Evolutionary conservation across 1,284 basidiomycete genomes (phyloP).

Genomic region (Microbotryum scabiosae): DNA sequence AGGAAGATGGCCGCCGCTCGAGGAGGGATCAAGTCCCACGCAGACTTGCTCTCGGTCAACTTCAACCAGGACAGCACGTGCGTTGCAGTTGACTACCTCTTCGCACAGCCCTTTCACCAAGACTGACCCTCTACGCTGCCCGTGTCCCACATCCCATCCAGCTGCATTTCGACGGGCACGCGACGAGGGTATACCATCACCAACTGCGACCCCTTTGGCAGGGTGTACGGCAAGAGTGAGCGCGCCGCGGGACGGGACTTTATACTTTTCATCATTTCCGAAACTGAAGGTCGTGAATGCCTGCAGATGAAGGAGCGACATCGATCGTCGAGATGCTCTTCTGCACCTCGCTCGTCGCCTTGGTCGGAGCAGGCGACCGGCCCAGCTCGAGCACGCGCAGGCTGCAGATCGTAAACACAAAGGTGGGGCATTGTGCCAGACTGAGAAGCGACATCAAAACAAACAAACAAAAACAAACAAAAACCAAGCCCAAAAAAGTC

Average conservation of each 20-base stretch:
- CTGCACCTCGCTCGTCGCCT: slow-evolving; percentile 91
- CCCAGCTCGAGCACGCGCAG: slow-evolving; percentile 62
- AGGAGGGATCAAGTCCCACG: slow-evolving; percentile 30
- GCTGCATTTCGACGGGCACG: slow-evolving; percentile 89
- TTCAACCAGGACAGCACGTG: slow-evolving; percentile 37
- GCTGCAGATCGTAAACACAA: slow-evolving; percentile 96
- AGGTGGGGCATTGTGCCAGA: slow-evolving; percentile 50
- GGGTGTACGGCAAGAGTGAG: slow-evolving; percentile 88
- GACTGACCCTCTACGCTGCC: slow-evolving; percentile 11
- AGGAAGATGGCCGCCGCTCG: slow-evolving; percentile 25
- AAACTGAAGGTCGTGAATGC: too few species aligned
- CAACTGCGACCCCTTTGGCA: slow-evolving; percentile 95
- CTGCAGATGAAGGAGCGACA: slow-evolving; percentile 74
- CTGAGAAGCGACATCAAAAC: neutral
- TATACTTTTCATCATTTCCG: too few species aligned
- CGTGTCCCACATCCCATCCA: slow-evolving; percentile 40
- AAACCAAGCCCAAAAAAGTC: too few species aligned
- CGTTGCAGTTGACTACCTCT: neutral
- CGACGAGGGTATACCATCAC: slow-evolving; percentile 93
- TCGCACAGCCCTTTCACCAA: neutral
- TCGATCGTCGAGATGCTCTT: slow-evolving; percentile 99
- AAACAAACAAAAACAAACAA: too few species aligned
- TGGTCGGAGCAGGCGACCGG: slow-evolving; percentile 82
- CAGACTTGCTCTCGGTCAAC: slow-evolving; percentile 33
- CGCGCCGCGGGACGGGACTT: too few species aligned